Conservation (phyloP, 78 protist species). For the Dictyostelium brefeldianum region DNA sequence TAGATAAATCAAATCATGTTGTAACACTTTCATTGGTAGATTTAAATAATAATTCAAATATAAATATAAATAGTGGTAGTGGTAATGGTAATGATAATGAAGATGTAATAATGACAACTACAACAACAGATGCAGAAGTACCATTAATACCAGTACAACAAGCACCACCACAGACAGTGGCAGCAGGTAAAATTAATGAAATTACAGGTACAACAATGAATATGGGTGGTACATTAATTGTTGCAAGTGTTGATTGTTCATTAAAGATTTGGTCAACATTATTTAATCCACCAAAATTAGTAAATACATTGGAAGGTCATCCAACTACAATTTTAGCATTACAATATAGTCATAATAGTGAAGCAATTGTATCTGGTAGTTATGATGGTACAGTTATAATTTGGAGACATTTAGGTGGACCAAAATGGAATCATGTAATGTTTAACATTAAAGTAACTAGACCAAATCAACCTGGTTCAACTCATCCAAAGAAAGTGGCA, state of each 20-base stretch:
- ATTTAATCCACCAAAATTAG: constrained; percentile 48
- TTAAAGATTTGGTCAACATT: constrained; percentile 56
- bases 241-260: constrained; percentile 22
- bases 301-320: constrained; percentile 70
- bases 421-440: constrained; percentile 40
- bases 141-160: neutral
- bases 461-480: neutral
- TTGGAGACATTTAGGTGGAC: constrained; percentile 58
- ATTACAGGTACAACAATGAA: constrained; percentile 58
- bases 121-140: neutral
- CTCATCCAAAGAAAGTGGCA: neutral
- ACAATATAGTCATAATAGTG: constrained; percentile 39
- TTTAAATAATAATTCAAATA: neutral
- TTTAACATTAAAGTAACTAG: constrained; percentile 6
- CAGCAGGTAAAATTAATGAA: neutral
- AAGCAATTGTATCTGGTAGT: constrained; percentile 61
- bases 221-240: constrained; percentile 49
- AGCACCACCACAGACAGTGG: neutral
- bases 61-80: neutral
- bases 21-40: neutral
- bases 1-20: constrained; percentile 26
- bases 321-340: constrained; percentile 31
- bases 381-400: constrained; percentile 59
- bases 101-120: neutral
- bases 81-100: neutral